Conservation (phyloP, 208 protist species). For the Leishmania martiniquensis region DNA sequence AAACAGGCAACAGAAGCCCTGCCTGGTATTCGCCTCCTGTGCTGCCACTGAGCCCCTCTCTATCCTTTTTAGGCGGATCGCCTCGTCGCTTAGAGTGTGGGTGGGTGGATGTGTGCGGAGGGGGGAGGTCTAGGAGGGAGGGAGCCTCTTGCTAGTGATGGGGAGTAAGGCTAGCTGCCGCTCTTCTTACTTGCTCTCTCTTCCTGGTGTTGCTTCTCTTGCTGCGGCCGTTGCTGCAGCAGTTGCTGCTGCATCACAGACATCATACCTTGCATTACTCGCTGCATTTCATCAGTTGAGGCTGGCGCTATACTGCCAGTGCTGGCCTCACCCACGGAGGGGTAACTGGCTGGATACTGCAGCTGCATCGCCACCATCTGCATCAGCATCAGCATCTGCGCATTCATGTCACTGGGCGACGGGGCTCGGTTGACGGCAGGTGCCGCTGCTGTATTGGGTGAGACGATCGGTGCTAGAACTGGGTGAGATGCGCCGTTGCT, state of each 20-base stretch:
- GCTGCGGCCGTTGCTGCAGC: conserved; percentile 18
- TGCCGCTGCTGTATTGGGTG: background rate
- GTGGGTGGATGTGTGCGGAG: background rate
- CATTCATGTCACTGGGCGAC: conserved; percentile 9
- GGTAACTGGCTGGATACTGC: conserved; percentile 8
- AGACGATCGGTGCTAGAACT: no score
- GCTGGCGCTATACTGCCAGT: background rate
- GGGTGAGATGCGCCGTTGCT: background rate
- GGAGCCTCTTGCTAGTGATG: no score
- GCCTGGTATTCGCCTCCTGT: background rate
- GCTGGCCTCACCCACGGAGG: background rate
- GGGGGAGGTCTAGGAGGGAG: no score
- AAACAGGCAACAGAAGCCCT: background rate
- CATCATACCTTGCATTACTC: conserved; percentile 41
- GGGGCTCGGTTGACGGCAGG: background rate
- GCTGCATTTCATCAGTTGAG: conserved; percentile 25
- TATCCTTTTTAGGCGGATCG: background rate
- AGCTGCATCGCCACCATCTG: conserved; percentile 37
- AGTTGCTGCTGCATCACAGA: conserved; percentile 43
- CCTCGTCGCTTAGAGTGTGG: background rate
- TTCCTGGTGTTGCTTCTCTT: background rate
- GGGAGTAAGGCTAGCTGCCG: background rate
- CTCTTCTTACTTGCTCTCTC: background rate
- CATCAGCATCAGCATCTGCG: conserved; percentile 51
- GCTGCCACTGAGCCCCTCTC: background rate